Conservation (phyloP, 2,329 filamentous ascomycete species). For the Aspergillus udagawae region DNA sequence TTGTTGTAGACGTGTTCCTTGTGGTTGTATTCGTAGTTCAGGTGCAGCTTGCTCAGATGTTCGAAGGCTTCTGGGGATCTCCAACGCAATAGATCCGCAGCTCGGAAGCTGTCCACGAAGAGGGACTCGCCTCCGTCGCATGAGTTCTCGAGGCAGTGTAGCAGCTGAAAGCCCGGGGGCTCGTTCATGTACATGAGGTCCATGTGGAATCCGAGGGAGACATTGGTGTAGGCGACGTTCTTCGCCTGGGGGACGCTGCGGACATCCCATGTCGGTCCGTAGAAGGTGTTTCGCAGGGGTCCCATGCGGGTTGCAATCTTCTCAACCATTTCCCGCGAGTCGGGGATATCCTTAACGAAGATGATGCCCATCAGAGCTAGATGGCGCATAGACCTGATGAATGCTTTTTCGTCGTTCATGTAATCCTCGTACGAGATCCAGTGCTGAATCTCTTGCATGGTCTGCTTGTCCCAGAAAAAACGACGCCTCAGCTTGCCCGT, state of each 20-base stretch:
- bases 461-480: constrained; percentile 33
- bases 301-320: constrained; percentile 70
- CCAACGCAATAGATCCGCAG: constrained; percentile 40
- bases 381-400: constrained; percentile 60
- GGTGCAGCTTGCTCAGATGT: constrained; percentile 39
- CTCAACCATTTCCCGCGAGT: constrained; percentile 61
- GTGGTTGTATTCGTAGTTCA: constrained; percentile 67
- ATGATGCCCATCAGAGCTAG: constrained; percentile 68
- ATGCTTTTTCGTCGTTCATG: constrained; percentile 55
- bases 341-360: constrained; percentile 71
- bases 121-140: constrained; percentile 77
- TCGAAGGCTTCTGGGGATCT: constrained; percentile 14
- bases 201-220: constrained; percentile 83
- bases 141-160: constrained; percentile 83
- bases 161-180: constrained; percentile 76
- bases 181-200: constrained; percentile 83
- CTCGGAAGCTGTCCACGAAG: constrained; percentile 72
- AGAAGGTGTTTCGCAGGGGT: constrained; percentile 79
- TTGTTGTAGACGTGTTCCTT: constrained; percentile 60
- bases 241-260: constrained; percentile 75
- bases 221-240: constrained; percentile 86
- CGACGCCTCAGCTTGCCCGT: constrained; percentile 24
- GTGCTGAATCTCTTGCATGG: constrained; percentile 43
- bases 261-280: constrained; percentile 88
- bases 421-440: constrained; percentile 69